Base-by-base conservation (phyloP, 1,284 basidiomycete genomes). In the Albatrellus sp. region DNA sequence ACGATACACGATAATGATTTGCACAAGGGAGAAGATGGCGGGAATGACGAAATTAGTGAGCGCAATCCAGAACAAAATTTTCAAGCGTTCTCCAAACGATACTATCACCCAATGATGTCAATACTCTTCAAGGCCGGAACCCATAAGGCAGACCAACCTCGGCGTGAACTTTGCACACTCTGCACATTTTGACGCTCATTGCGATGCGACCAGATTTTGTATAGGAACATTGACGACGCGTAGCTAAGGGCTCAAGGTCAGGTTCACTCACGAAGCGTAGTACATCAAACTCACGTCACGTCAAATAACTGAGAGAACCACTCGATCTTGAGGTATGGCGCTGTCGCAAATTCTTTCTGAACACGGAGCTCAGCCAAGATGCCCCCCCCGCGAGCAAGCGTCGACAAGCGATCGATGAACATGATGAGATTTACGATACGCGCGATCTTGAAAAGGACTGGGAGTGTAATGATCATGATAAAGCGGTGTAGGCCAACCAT, bases 241-340 rank as follows among this genome's bases (percentile, higher is more conserved):
- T 42, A 46, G 9, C 44, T 46, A 31, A 6, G 3, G 13, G 17
- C 19, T 2, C 10, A 9, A 9, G 40, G 13, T 45, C 29, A 8
- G 28, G 36, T 10, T 42, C 41, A 1, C 40, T 31, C 37, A 48
- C 44, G 9, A 43, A 45, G 24, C 35, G 41, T 45, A 16, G 30
- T 6, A n/a, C 16, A 35, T 10, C 3, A 13, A n/a, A 47, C 47
- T 38, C 46, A 60, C 59, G 51, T 49, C 14, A 62, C 62, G 40
- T 62, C 58, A 3, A 54, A 42, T 36, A 60, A 29, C 46, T 60
- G 59, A 13, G 52, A 45, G n/a, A 48, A 52, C 61, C 61, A 63
- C 46, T 60, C 61, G 1, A 63, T 60, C 42, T 63, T 63, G 7
- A 63, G 43, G 42, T 55, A 63, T 2, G 56, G 61, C 2, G 44